These are phyloP conservation scores for Hondaea fermentalgiana DNA, from an alignment of 108 stramenopile genomes.

Conservation along the genomic window DNA sequence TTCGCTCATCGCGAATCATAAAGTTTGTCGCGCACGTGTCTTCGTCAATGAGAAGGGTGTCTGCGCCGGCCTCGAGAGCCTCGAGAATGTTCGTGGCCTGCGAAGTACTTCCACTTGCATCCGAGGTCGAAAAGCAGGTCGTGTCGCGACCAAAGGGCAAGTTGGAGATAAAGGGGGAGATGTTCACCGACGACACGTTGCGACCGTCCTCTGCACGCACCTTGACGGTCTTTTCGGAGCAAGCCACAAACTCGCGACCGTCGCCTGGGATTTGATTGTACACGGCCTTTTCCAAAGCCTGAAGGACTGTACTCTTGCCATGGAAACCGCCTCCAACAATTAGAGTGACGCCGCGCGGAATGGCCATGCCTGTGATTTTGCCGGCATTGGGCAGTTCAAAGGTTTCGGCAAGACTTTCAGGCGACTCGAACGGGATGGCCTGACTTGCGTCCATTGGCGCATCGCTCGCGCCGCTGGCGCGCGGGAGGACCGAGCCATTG, in stretches of 20 bases:
- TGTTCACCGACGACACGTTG: slow-evolving; percentile 66
- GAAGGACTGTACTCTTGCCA: slow-evolving; percentile 82
- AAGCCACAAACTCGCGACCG: slow-evolving; percentile 81
- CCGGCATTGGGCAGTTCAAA: slow-evolving; percentile 53
- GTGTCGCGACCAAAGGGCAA: slow-evolving; percentile 78
- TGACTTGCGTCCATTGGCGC: slow-evolving; percentile 52
- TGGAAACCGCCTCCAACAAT: slow-evolving; percentile 97
- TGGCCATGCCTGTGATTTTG: slow-evolving; percentile 71
- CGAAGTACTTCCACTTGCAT: slow-evolving; percentile 83
- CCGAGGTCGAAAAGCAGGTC: slow-evolving; percentile 61
- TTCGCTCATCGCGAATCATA: slow-evolving; percentile 86
- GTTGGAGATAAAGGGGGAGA: slow-evolving; percentile 84
- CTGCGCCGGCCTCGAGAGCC: slow-evolving; percentile 74
- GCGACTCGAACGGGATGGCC: slow-evolving; percentile 58
- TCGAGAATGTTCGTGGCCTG: slow-evolving; percentile 79
- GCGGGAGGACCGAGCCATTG: slow-evolving; percentile 75
- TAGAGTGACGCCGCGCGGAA: slow-evolving; percentile 77
- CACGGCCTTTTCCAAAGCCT: slow-evolving; percentile 77
- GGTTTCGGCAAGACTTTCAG: slow-evolving; percentile 40
- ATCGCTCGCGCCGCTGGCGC: slow-evolving; percentile 73
- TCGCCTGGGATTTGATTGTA: slow-evolving; percentile 90
- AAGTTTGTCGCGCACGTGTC: slow-evolving; percentile 84
- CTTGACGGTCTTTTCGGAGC: slow-evolving; percentile 64
- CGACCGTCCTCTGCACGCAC: slow-evolving; percentile 92
- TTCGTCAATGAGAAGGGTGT: slow-evolving; percentile 82